phyloP scores from a whole-genome alignment of 2,329 filamentous ascomycete genomes.

The Elsinoe australis region DNA sequence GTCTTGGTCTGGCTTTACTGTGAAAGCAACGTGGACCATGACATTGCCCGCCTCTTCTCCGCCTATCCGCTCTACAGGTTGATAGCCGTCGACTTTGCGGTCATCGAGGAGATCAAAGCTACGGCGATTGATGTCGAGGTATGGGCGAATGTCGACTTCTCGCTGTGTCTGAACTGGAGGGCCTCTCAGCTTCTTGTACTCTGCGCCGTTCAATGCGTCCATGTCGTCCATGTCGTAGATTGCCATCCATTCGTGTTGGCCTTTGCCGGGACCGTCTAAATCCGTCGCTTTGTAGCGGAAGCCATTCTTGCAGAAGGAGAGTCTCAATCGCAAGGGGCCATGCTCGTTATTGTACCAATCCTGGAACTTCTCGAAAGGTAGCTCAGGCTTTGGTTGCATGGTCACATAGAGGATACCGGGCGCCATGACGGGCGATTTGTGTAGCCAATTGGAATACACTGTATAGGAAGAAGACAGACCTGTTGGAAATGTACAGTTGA shows the following conservation, averaged over 20 bases:
- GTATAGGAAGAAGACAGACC: too few relatives aligned
- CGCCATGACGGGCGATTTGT: constrained; percentile 14
- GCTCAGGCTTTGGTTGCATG: constrained; percentile 66
- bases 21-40: constrained; percentile 55
- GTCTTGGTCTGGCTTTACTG: constrained; percentile 47
- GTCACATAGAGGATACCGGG: constrained; percentile 74
- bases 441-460: not conserved
- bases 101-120: constrained; percentile 60
- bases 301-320: constrained; percentile 68
- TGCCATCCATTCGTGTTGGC: constrained; percentile 64
- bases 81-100: constrained; percentile 49
- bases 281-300: constrained; percentile 70
- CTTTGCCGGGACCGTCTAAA: constrained; percentile 33
- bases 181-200: constrained; percentile 60
- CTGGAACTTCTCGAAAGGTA: constrained; percentile 65
- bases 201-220: constrained; percentile 59
- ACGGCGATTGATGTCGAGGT: constrained; percentile 58
- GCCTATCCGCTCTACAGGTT: constrained; percentile 52
- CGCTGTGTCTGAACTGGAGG: constrained; percentile 49
- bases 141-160: constrained; percentile 42
- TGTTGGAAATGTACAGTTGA: too few relatives aligned
- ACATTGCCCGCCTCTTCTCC: constrained; percentile 54
- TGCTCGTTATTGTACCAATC: constrained; percentile 96
- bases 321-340: constrained; percentile 68
- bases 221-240: constrained; percentile 75